phyloP scores from a whole-genome alignment of 2,329 filamentous ascomycete genomes.

The Cordyceps militaris region DNA sequence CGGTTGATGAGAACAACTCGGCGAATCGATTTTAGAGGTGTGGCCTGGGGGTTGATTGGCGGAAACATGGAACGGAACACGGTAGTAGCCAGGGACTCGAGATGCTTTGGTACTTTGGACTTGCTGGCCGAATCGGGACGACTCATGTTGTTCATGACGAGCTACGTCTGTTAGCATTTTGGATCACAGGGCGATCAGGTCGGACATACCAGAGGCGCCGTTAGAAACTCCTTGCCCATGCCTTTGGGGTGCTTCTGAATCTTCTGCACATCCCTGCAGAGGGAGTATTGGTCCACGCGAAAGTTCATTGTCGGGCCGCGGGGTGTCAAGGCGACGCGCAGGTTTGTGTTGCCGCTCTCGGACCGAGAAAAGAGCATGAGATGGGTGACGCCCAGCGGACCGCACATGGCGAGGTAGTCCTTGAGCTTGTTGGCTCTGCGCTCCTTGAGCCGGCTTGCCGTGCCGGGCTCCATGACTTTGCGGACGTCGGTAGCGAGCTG shows the following conservation, averaged over 20 bases:
- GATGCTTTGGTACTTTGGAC: slow-evolving; percentile 78
- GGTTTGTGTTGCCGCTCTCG: slow-evolving; percentile 81
- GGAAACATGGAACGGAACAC: slow-evolving; percentile 96
- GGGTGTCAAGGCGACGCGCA: slow-evolving; percentile 80
- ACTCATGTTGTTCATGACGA: slow-evolving; percentile 98
- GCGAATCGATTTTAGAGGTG: slow-evolving; percentile 85
- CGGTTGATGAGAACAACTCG: slow-evolving; percentile 87
- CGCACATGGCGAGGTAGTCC: slow-evolving; percentile 94
- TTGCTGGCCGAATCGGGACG: slow-evolving; percentile 53
- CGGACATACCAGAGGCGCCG: slow-evolving; percentile 67
- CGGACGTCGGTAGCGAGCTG: slow-evolving; percentile 89
- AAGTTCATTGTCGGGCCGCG: slow-evolving; percentile 92
- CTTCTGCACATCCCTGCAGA: slow-evolving; percentile 83
- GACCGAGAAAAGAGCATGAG: slow-evolving; percentile 89
- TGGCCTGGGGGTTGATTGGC: slow-evolving; percentile 85
- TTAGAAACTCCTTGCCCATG: slow-evolving; percentile 77
- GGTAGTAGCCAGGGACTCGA: slow-evolving; percentile 86
- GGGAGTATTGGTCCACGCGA: slow-evolving; percentile 86
- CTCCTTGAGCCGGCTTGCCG: slow-evolving; percentile 82
- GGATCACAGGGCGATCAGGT: background rate
- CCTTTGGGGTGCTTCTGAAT: slow-evolving; percentile 76
- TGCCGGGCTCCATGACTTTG: slow-evolving; percentile 91
- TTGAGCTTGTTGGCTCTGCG: slow-evolving; percentile 78
- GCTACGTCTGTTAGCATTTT: slow-evolving; percentile 35
- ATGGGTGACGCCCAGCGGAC: slow-evolving; percentile 87